Evolutionary conservation across 331 rosid genomes (phyloP).

Genomic region (Quercus tomentella): DNA sequence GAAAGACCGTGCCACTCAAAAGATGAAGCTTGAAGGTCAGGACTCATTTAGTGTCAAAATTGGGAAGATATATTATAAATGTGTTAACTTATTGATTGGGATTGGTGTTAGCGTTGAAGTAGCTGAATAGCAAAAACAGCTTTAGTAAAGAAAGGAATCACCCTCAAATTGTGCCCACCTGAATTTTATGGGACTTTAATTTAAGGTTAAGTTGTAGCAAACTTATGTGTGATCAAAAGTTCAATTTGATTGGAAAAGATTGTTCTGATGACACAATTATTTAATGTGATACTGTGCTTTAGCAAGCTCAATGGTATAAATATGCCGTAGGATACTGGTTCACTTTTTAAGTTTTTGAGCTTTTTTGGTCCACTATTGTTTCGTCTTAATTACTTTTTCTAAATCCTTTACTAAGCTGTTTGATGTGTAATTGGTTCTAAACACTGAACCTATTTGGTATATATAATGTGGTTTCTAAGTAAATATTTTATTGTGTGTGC

Average conservation of each 20-base stretch:
- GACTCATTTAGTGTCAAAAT: background rate
- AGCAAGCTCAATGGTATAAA: background rate
- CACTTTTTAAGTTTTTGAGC: background rate
- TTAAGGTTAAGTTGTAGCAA: background rate
- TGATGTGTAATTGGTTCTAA: background rate
- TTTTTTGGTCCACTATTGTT: background rate
- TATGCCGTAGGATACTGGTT: background rate
- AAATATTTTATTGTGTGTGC: background rate
- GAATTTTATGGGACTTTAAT: background rate
- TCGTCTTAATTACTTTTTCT: background rate
- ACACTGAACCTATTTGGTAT: background rate
- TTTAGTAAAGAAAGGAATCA: background rate
- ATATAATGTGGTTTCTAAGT: background rate
- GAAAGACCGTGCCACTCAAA: too few relatives aligned
- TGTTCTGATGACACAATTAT: background rate
- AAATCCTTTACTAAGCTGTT: background rate
- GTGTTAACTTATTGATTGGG: too few relatives aligned
- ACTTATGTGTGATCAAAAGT: background rate
- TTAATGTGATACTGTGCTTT: background rate
- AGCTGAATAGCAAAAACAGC: background rate
- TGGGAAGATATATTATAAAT: background rate
- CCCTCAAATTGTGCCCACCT: background rate
- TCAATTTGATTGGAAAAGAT: background rate
- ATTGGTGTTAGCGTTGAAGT: too few relatives aligned
- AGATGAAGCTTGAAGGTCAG: background rate